Evolutionary conservation across 495 filamentous ascomycete species (phyloP).

Genomic region (Polyplosphaeria fusca): DNA sequence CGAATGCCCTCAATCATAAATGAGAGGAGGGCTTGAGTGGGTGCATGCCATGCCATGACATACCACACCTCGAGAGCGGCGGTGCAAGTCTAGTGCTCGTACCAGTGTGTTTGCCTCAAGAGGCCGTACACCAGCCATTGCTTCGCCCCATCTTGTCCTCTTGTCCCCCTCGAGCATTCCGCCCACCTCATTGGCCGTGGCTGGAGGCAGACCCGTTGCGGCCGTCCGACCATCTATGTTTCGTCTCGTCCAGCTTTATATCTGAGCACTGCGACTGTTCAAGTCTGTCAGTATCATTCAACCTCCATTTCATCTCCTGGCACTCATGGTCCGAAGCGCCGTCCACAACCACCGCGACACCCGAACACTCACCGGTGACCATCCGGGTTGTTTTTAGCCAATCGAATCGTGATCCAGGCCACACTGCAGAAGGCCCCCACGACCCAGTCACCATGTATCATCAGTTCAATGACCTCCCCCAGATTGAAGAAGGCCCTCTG

Average conservation of each 20-base stretch:
- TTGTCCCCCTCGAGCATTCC: too few species aligned
- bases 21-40: slow-evolving; percentile 2
- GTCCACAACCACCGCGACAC: too few species aligned
- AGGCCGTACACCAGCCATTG: slow-evolving; percentile 4
- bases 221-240: background rate
- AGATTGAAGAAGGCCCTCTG: slow-evolving; percentile 16
- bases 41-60: slow-evolving; percentile 7
- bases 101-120: slow-evolving; percentile 16
- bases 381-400: too few species aligned
- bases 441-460: slow-evolving; percentile 12
- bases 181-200: slow-evolving; percentile 3
- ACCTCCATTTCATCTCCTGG: too few species aligned
- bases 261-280: background rate
- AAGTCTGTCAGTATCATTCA: background rate
- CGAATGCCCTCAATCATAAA: slow-evolving; percentile 25
- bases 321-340: too few species aligned
- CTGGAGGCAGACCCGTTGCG: background rate
- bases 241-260: background rate
- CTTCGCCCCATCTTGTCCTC: slow-evolving; percentile 33
- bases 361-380: too few species aligned
- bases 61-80: slow-evolving; percentile 19
- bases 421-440: too few species aligned
- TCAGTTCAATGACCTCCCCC: slow-evolving; percentile 29
- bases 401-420: background rate
- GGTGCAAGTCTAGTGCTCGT: slow-evolving; percentile 21